Evolutionary conservation across 371 early-diverging fungal species (phyloP).

Genomic region (Rhizopus arrhizus): DNA sequence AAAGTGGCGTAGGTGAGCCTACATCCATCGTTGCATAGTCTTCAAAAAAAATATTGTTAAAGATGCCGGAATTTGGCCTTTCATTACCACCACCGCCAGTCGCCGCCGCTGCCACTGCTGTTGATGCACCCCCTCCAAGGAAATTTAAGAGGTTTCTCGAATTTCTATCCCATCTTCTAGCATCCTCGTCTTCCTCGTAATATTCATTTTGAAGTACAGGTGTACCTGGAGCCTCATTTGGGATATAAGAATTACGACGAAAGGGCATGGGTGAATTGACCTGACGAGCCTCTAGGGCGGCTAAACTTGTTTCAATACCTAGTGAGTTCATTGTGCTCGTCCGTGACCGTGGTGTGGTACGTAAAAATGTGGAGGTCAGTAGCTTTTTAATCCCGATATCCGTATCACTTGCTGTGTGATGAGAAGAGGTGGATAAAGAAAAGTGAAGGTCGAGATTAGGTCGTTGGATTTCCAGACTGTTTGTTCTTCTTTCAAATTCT

Average conservation of each 20-base stretch:
- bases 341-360: conserved; percentile 54
- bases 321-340: conserved; percentile 57
- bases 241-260: conserved; percentile 37
- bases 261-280: conserved; percentile 45
- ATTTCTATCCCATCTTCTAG: conserved; percentile 38
- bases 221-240: background rate
- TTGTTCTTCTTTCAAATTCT: conserved; percentile 26
- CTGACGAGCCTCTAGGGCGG: conserved; percentile 25
- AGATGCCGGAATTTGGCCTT: conserved; percentile 27
- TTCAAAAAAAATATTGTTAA: conserved; percentile 23
- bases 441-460: conserved; percentile 26
- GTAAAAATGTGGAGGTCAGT: conserved; percentile 33
- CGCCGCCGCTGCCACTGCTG: conserved; percentile 5
- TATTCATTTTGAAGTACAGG: conserved; percentile 20
- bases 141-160: conserved; percentile 44
- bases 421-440: conserved; percentile 26
- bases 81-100: conserved; percentile 2
- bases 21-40: conserved; percentile 10
- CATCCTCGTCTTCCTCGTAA: conserved; percentile 67
- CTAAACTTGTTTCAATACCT: conserved; percentile 30
- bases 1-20: conserved; percentile 14
- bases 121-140: conserved; percentile 29
- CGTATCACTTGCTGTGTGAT: conserved; percentile 16
- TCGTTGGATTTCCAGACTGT: conserved; percentile 26
- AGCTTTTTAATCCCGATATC: conserved; percentile 39